Evolutionary conservation across 2,329 filamentous ascomycete genomes (phyloP).

Genomic region (Stagonosporopsis cucurbitacearum): DNA sequence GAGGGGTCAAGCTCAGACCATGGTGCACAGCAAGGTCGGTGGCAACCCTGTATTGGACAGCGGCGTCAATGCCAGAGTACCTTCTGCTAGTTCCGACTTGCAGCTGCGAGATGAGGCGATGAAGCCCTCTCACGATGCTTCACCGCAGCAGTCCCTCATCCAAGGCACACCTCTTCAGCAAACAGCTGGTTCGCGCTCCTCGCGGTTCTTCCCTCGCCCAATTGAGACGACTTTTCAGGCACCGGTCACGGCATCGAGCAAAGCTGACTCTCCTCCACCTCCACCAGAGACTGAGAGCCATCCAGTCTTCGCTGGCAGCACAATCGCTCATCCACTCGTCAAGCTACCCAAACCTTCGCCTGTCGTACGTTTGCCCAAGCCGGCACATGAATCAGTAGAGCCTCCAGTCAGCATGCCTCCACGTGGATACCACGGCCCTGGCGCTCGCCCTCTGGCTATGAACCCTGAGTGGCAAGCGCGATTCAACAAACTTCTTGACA

Average conservation of each 20-base stretch:
- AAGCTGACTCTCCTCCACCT: conserved; percentile 49
- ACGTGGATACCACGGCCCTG: conserved; percentile 36
- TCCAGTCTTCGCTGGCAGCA: conserved; percentile 74
- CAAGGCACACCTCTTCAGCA: conserved; percentile 37
- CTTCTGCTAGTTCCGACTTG: conserved; percentile 22
- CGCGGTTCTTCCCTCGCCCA: conserved; percentile 48
- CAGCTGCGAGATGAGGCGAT: conserved; percentile 38
- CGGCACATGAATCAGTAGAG: conserved; percentile 41
- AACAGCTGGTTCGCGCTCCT: conserved; percentile 38
- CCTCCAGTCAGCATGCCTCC: conserved; percentile 51
- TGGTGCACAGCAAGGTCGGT: conserved; percentile 35
- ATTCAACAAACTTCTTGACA: conserved; percentile 79
- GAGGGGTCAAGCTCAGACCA: conserved; percentile 39
- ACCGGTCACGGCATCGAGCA: conserved; percentile 25
- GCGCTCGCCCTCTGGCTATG: conserved; percentile 50
- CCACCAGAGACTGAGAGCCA: conserved; percentile 77
- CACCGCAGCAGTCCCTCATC: conserved; percentile 28
- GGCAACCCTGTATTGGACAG: conserved; percentile 22
- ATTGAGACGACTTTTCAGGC: conserved; percentile 32
- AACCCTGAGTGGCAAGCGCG: conserved; percentile 75
- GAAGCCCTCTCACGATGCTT: conserved; percentile 32
- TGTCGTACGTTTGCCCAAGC: conserved; percentile 80
- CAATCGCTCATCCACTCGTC: conserved; percentile 68
- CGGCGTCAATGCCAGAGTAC: conserved; percentile 18
- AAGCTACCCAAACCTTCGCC: conserved; percentile 73